Percentiles rank a stretch among this genome's conserved stretches.
These are phyloP conservation scores for Sphagnum fallax DNA, from an alignment of 228 moss, liverwort and hornwort genomes.

Conservation along the genomic window DNA sequence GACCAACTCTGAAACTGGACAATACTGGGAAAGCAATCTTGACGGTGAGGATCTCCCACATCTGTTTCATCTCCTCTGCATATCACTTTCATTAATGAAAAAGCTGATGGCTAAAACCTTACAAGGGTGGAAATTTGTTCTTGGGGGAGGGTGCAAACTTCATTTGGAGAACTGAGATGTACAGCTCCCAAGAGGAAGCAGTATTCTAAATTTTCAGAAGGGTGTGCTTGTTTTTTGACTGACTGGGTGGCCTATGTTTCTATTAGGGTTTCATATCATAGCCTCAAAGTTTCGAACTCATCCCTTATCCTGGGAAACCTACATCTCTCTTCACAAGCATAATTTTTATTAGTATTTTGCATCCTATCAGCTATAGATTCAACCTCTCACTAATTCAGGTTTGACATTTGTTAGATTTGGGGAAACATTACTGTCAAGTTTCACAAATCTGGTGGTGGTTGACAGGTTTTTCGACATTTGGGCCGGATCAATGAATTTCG, in stretches of 20 bases:
- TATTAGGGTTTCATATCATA: no score
- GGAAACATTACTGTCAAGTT: no score
- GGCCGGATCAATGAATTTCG: constrained; percentile 79
- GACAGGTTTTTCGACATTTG: constrained; percentile 79
- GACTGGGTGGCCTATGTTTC: no score
- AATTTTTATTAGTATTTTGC: neutral
- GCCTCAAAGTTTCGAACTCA: no score
- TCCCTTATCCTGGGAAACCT: neutral
- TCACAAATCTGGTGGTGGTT: neutral
- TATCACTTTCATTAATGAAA: neutral
- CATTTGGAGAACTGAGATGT: neutral
- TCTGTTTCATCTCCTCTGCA: neutral
- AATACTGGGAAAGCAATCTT: constrained; percentile 86
- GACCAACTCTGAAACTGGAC: constrained; percentile 78
- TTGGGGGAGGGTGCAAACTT: no score
- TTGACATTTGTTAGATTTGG: no score
- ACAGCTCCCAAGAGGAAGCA: neutral
- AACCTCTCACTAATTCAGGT: no score
- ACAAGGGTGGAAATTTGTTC: neutral
- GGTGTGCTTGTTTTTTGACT: neutral
- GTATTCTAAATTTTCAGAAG: neutral
- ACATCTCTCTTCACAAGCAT: neutral
- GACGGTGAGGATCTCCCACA: constrained; percentile 40
- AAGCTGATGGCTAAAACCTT: neutral
- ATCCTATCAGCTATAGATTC: no score